Evolutionary conservation across 345 rosid species (phyloP).

Genomic region (Gossypium ekmanianum): DNA sequence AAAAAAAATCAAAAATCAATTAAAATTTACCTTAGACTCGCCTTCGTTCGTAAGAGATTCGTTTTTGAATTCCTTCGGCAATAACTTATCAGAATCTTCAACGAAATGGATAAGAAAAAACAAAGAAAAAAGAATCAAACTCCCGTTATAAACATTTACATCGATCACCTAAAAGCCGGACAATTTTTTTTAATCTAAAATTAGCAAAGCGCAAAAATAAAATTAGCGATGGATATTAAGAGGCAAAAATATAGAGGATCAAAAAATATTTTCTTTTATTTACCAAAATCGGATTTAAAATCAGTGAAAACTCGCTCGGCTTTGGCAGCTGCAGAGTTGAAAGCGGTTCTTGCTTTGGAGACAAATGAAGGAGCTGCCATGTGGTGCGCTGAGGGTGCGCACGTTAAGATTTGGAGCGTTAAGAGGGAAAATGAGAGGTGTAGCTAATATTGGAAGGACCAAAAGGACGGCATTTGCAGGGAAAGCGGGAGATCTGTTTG

Average conservation of each 20-base stretch:
- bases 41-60: conserved; percentile 27
- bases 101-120: conserved; percentile 8
- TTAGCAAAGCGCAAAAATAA: conserved; percentile 30
- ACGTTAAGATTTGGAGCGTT: conserved; percentile 17
- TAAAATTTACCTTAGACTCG: conserved; percentile 45
- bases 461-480: conserved; percentile 5
- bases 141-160: conserved; percentile 10
- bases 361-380: conserved; percentile 78
- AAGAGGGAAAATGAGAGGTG: background rate
- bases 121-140: background rate
- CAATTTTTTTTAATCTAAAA: conserved; percentile 24
- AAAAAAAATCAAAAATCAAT: background rate
- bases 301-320: conserved; percentile 96
- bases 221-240: conserved; percentile 3
- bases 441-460: conserved; percentile 9
- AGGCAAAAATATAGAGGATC: conserved; percentile 10
- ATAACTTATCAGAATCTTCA: conserved; percentile 53
- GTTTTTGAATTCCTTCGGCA: conserved; percentile 19
- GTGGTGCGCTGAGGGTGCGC: conserved; percentile 36
- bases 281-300: conserved; percentile 75
- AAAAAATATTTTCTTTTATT: background rate
- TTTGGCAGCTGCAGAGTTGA: conserved; percentile 94
- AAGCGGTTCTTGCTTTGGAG: conserved; percentile 81
- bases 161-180: conserved; percentile 12
- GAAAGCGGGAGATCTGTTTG: conserved; percentile 10